phyloP scores from a whole-genome alignment of 2,329 filamentous ascomycete species.

The Colletotrichum sp. region DNA sequence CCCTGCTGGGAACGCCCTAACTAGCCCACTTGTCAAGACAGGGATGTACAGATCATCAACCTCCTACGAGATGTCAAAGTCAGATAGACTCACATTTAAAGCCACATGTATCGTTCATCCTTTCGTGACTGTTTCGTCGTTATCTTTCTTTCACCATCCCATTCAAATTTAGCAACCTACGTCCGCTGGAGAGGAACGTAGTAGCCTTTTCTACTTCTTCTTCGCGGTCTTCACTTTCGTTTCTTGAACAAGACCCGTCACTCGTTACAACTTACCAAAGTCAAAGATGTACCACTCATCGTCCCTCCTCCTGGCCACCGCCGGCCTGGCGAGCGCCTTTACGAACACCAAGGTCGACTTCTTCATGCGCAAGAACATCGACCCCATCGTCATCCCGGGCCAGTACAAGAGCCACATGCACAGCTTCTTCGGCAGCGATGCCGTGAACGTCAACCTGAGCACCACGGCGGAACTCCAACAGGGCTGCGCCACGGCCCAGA shows the following conservation, averaged over 20 bases:
- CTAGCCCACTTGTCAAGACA: background rate
- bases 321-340: conserved; percentile 23
- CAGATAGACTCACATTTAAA: background rate
- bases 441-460: conserved; percentile 32
- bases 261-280: background rate
- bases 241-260: background rate
- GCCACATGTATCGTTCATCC: background rate
- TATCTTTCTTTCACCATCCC: background rate
- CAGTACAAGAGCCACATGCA: conserved; percentile 37
- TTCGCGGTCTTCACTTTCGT: background rate
- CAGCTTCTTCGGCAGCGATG: conserved; percentile 39
- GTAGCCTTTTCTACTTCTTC: background rate
- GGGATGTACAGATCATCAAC: background rate
- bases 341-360: conserved; percentile 26
- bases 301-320: background rate
- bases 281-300: background rate
- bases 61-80: background rate
- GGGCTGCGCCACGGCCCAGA: conserved; percentile 46
- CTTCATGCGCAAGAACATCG: conserved; percentile 37
- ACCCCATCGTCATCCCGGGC: conserved; percentile 36
- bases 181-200: background rate
- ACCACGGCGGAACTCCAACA: conserved; percentile 34
- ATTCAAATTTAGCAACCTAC: background rate
- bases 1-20: background rate
- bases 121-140: background rate